phyloP scores from a whole-genome alignment of 2,329 filamentous ascomycete species.

The Didymella keratinophila region DNA sequence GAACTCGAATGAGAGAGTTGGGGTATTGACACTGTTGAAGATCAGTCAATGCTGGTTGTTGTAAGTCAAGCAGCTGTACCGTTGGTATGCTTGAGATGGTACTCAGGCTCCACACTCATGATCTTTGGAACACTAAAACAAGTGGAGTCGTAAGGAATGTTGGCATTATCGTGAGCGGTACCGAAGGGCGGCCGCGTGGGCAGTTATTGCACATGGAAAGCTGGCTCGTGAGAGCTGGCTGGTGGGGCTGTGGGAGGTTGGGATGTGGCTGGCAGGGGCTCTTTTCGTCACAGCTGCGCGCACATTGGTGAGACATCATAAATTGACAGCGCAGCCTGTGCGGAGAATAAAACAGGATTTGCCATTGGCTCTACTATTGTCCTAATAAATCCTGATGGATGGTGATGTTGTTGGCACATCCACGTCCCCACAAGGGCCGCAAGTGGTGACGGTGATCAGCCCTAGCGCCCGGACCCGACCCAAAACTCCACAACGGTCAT shows the following conservation, averaged over 20 bases:
- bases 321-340: constrained; percentile 10
- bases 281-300: constrained; percentile 30
- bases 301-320: constrained; percentile 36
- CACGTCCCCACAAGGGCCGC: constrained; percentile 3
- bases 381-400: constrained; percentile 10
- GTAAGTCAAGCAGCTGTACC: constrained; percentile 31
- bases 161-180: constrained; percentile 33
- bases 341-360: constrained; percentile 18
- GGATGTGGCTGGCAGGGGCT: constrained; percentile 39
- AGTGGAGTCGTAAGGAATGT: constrained; percentile 40
- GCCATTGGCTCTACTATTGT: constrained; percentile 13
- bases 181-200: constrained; percentile 12
- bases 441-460: constrained; percentile 18
- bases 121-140: constrained; percentile 37
- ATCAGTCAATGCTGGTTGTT: constrained; percentile 27
- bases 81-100: constrained; percentile 54
- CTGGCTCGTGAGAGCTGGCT: constrained; percentile 5
- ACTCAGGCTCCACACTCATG: constrained; percentile 49
- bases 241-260: constrained; percentile 32
- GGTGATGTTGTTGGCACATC: constrained; percentile 12
- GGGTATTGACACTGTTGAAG: constrained; percentile 49
- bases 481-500: constrained; percentile 1
- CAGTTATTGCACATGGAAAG: constrained; percentile 31
- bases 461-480: constrained; percentile 13
- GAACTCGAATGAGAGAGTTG: constrained; percentile 53